Conservation (phyloP, 2,329 filamentous ascomycete genomes). For the Stachybotrys elegans region DNA sequence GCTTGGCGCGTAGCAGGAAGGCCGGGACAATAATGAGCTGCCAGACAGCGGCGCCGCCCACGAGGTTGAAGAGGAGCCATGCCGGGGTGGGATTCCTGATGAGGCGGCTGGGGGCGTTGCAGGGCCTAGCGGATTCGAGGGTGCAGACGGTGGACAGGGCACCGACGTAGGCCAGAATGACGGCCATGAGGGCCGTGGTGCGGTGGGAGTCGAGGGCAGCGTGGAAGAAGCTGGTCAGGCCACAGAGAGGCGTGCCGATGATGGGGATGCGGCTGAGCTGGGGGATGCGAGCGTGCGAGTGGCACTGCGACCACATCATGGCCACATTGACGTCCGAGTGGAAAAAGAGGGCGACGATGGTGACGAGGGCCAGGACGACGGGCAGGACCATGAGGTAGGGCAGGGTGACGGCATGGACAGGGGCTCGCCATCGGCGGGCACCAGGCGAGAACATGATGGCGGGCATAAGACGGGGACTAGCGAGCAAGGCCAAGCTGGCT, state of each 20-base stretch:
- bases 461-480: neutral
- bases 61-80: slow-evolving; percentile 44
- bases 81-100: slow-evolving; percentile 32
- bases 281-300: slow-evolving; percentile 40
- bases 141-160: slow-evolving; percentile 42
- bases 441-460: neutral
- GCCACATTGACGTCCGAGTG: slow-evolving; percentile 46
- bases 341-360: slow-evolving; percentile 34
- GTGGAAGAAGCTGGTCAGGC: slow-evolving; percentile 45
- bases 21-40: slow-evolving; percentile 45
- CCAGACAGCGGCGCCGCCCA: slow-evolving; percentile 47
- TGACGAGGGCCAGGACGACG: slow-evolving; percentile 39
- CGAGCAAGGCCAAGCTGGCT: neutral
- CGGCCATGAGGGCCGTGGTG: slow-evolving; percentile 33
- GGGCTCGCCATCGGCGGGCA: slow-evolving; percentile 26
- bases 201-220: slow-evolving; percentile 36
- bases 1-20: slow-evolving; percentile 38
- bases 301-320: slow-evolving; percentile 49
- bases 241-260: slow-evolving; percentile 42
- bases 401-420: slow-evolving; percentile 48
- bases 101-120: slow-evolving; percentile 28
- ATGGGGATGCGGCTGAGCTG: slow-evolving; percentile 37
- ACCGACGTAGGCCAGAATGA: slow-evolving; percentile 38
- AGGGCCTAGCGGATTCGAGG: slow-evolving; percentile 44
- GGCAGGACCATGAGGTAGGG: slow-evolving; percentile 47